phyloP scores from a whole-genome alignment of 2,329 filamentous ascomycete species.

The Tympanopsis confertula region DNA sequence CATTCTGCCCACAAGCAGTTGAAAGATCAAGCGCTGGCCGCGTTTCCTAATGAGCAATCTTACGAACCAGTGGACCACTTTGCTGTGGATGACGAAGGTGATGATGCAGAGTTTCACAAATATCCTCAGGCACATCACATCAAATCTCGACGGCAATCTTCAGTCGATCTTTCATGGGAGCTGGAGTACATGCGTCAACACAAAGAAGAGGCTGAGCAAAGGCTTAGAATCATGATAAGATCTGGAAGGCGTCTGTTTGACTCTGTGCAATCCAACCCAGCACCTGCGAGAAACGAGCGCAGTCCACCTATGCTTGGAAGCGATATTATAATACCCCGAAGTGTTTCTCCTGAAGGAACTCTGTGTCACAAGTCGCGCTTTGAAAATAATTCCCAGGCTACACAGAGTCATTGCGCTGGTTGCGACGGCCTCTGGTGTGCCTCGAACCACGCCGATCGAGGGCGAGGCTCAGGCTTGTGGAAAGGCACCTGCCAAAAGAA shows the following conservation, averaged over 20 bases:
- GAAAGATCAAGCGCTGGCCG: slow-evolving; percentile 25
- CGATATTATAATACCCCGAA: not conserved
- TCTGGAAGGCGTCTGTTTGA: no score
- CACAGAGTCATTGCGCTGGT: no score
- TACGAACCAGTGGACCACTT: slow-evolving; percentile 32
- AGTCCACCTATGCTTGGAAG: not conserved
- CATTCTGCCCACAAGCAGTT: not conserved
- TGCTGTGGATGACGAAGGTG: slow-evolving; percentile 26
- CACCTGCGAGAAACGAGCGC: no score
- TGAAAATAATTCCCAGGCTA: not conserved
- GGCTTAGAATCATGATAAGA: no score
- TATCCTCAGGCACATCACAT: slow-evolving; percentile 9
- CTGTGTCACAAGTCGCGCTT: not conserved
- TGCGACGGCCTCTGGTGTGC: not conserved
- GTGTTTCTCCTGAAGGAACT: not conserved
- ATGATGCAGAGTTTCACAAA: slow-evolving; percentile 7
- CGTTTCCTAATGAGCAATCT: slow-evolving; percentile 32
- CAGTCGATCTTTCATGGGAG: slow-evolving; percentile 39
- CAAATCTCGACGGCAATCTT: slow-evolving; percentile 26
- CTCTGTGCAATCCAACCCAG: slow-evolving; percentile 12
- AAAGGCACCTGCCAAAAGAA: not conserved
- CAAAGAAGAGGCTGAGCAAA: slow-evolving; percentile 40
- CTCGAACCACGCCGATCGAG: not conserved
- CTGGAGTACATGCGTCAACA: slow-evolving; percentile 45
- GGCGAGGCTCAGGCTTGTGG: not conserved